Conservation (phyloP, 768 basidiomycete species). For the Clathrus columnatus region DNA sequence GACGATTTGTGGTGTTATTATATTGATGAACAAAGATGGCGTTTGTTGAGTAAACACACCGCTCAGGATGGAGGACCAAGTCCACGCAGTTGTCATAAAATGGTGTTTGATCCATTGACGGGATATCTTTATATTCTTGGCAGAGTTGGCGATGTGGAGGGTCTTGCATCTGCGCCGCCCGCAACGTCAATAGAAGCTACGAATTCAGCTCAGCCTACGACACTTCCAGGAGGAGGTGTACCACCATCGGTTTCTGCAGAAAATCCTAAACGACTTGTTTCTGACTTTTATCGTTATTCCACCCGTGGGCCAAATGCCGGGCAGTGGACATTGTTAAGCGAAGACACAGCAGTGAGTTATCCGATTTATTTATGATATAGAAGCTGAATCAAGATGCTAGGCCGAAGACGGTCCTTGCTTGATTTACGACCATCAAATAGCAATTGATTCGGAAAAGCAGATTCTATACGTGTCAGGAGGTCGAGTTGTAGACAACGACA, state of each 20-base stretch:
- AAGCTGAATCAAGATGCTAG: constrained; percentile 25
- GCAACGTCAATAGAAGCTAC: not conserved
- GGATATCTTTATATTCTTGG: constrained; percentile 70
- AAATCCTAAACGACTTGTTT: constrained; percentile 20
- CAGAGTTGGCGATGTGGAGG: constrained; percentile 51
- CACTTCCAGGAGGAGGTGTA: not conserved
- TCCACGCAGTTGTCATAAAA: constrained; percentile 71
- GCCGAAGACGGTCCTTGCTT: constrained; percentile 59
- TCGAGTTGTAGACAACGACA: constrained; percentile 57
- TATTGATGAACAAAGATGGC: constrained; percentile 53
- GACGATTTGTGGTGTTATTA: constrained; percentile 76
- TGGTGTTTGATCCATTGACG: constrained; percentile 67
- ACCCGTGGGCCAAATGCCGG: constrained; percentile 52
- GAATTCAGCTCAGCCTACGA: not conserved
- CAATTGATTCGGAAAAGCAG: constrained; percentile 60
- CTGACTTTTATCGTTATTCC: constrained; percentile 73
- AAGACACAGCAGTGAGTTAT: constrained; percentile 53
- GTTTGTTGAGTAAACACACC: constrained; percentile 46
- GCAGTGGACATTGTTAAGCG: constrained; percentile 63
- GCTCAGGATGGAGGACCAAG: constrained; percentile 58
- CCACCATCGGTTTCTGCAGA: not conserved
- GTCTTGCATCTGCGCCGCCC: constrained; percentile 17
- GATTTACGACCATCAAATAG: constrained; percentile 78
- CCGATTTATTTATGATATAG: not conserved
- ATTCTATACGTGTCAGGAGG: constrained; percentile 73